Percentiles rank a stretch among this genome's conserved stretches.
phyloP scores from a whole-genome alignment of 2,329 filamentous ascomycete species.

The Scedosporium dehoogii region DNA sequence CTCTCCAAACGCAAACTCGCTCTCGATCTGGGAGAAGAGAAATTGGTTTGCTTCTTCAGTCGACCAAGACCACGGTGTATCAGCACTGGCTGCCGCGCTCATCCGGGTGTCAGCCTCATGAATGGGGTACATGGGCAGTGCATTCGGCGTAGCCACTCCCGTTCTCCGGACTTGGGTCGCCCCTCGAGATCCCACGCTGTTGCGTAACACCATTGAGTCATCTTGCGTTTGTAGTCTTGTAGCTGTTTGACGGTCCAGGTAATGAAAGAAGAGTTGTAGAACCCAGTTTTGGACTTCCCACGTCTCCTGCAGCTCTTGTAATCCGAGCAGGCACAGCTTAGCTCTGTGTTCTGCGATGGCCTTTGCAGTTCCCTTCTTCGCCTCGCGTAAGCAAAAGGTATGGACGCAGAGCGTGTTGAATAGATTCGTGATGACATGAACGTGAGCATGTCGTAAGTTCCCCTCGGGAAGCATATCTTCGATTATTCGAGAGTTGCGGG shows the following conservation, averaged over 20 bases:
- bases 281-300: constrained; percentile 41
- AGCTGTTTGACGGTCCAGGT: constrained; percentile 33
- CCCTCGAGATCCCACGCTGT: background rate
- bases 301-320: constrained; percentile 36
- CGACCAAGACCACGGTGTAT: constrained; percentile 10
- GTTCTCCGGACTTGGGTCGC: background rate
- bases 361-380: constrained; percentile 22
- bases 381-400: constrained; percentile 29
- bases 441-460: constrained; percentile 24
- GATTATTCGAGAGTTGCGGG: constrained; percentile 32
- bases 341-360: constrained; percentile 37
- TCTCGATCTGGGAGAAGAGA: constrained; percentile 14
- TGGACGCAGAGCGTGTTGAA: constrained; percentile 35
- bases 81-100: background rate
- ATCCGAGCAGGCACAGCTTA: constrained; percentile 33
- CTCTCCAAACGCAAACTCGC: constrained; percentile 11
- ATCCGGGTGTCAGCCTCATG: background rate
- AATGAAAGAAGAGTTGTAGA: constrained; percentile 36
- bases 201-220: background rate
- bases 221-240: constrained; percentile 18
- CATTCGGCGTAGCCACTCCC: background rate
- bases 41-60: constrained; percentile 12
- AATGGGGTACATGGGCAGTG: background rate
- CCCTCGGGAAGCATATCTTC: constrained; percentile 35
- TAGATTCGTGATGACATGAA: background rate